Evolutionary conservation across 495 filamentous ascomycete genomes (phyloP).

Genomic region (Astrothelium subdiscretum): DNA sequence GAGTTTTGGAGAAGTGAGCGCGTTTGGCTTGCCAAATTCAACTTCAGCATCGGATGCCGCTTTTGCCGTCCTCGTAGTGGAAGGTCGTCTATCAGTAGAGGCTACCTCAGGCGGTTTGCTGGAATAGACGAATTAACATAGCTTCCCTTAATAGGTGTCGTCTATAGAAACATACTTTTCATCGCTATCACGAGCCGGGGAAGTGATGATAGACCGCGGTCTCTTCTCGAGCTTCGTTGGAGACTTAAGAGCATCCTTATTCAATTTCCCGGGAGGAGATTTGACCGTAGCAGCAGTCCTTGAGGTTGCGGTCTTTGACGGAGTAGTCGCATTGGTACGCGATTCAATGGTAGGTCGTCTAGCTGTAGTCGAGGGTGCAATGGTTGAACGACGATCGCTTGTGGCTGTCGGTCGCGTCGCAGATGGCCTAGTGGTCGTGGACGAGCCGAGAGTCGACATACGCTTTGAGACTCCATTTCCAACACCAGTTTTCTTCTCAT

Average conservation of each 20-base stretch:
- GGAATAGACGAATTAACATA: background rate
- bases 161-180: background rate
- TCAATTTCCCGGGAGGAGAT: background rate
- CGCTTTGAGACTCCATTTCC: conserved; percentile 1
- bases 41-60: background rate
- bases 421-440: background rate
- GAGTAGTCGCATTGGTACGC: background rate
- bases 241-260: background rate
- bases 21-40: background rate
- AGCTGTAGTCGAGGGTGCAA: background rate
- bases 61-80: background rate
- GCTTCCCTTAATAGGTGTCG: background rate
- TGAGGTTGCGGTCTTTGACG: background rate
- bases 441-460: background rate
- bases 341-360: background rate
- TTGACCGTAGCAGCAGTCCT: background rate
- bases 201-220: background rate
- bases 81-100: background rate
- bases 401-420: background rate
- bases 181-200: background rate
- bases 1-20: background rate
- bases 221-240: conserved; percentile 1
- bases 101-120: background rate
- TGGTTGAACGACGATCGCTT: background rate
- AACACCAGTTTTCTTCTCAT: background rate